Evolutionary conservation across 2,329 filamentous ascomycete species (phyloP).

Genomic region (Fusarium praegraminearum): DNA sequence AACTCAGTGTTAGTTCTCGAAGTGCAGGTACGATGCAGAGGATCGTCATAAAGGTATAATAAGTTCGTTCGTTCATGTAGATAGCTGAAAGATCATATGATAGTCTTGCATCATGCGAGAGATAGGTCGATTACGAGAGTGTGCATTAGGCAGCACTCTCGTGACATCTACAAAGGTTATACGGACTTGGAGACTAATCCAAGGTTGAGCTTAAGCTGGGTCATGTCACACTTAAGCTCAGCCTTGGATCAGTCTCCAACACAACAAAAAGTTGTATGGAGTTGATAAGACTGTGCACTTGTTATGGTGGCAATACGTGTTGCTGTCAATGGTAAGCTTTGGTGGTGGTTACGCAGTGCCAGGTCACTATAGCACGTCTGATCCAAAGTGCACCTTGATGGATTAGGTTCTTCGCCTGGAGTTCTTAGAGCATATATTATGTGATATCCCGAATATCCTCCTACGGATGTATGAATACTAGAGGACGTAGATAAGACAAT

Average conservation of each 20-base stretch:
- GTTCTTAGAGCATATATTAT: not conserved
- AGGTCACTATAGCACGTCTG: not conserved
- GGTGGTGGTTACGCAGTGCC: too few relatives aligned
- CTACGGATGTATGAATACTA: not conserved
- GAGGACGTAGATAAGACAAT: not conserved
- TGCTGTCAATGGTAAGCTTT: not conserved
- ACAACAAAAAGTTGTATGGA: not conserved
- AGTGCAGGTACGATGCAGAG: not conserved
- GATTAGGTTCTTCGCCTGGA: not conserved
- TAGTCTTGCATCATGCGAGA: not conserved
- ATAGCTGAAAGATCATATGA: not conserved
- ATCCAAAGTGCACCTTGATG: not conserved
- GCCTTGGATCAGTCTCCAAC: too few relatives aligned
- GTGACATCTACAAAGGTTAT: not conserved
- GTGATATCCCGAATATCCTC: not conserved
- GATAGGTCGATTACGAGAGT: not conserved
- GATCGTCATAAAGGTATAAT: not conserved
- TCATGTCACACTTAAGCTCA: too few relatives aligned
- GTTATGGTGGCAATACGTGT: not conserved
- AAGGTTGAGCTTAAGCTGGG: not conserved
- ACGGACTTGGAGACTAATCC: not conserved
- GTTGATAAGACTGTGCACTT: not conserved
- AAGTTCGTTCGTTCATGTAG: not conserved
- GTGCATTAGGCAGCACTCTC: not conserved
- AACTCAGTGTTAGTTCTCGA: not conserved